phyloP scores from a whole-genome alignment of 441 rosid species.

The Melastoma candidum region DNA sequence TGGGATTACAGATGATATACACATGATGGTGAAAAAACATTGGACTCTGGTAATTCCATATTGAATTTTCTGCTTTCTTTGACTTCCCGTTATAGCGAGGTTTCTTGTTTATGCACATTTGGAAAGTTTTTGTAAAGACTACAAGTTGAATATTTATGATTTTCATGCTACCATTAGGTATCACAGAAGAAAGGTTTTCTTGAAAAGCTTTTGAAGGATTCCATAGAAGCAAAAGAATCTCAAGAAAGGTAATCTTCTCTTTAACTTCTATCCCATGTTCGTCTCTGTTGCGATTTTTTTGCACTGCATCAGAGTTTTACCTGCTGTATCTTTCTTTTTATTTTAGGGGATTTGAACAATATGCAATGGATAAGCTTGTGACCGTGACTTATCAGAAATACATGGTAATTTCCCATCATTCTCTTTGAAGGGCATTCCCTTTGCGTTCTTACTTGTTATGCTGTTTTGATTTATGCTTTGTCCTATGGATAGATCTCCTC shows the following conservation, averaged over 20 bases:
- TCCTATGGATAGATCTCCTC: too few species aligned
- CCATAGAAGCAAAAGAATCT: constrained; percentile 44
- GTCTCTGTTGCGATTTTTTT: constrained; percentile 14
- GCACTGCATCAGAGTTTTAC: constrained; percentile 1
- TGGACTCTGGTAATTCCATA: constrained; percentile 49
- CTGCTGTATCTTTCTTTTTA: constrained; percentile 4
- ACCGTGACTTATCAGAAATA: constrained; percentile 77
- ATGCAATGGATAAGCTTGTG: constrained; percentile 73
- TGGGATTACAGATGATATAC: constrained; percentile 44
- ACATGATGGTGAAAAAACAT: constrained; percentile 45
- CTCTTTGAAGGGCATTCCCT: too few species aligned
- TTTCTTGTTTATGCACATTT: not conserved
- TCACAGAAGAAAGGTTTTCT: constrained; percentile 50
- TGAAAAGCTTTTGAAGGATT: constrained; percentile 48
- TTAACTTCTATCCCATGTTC: constrained; percentile 8
- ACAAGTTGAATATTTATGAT: constrained; percentile 2
- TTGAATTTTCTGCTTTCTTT: not conserved
- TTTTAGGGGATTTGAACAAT: constrained; percentile 61
- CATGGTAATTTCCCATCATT: constrained; percentile 43
- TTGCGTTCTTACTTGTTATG: too few species aligned
- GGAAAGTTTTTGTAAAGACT: too few species aligned
- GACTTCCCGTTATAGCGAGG: constrained; percentile 2
- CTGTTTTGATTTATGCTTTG: too few species aligned
- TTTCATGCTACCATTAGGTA: constrained; percentile 33
- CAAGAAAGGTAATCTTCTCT: constrained; percentile 53